Base-by-base conservation (phyloP, 2,329 filamentous ascomycete species). In the Sclerotinia glacialis region DNA sequence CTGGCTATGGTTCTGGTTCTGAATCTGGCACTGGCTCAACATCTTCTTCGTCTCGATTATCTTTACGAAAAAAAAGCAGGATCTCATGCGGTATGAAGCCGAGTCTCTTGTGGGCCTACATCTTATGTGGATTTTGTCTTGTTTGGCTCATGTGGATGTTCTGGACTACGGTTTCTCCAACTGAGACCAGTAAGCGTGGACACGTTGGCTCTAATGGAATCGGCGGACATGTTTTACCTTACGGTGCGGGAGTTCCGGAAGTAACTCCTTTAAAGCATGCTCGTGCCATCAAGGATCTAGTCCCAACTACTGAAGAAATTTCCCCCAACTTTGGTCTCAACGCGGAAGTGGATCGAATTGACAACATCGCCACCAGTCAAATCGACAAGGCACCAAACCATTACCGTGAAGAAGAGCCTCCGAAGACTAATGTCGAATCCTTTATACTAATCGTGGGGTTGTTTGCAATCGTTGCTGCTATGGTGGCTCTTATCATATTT, bases 71-170 rank as follows among this genome's bases (percentile, higher is more conserved):
- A 2, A 8, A 2, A 5, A 21, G 21, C 21, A 1, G 21, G 2
- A 31, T 28, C 1, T 18, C 21, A 8, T 16, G 5, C 2, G 31
- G 21, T 1, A 18, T 60, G 8, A 60, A 23, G 4, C 21, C 26
- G 2, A 60, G 42, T 23, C 5, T 60, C 5, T 12, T 47, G 1
- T 23, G 44, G 47, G 21, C 44, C 5, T 60, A 60, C 1, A 14
- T 37, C 3, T 21, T 60, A 1, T 60, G 23, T 8, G 12, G 26
- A 18, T 11, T 21, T 1, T 60, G 26, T 3, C 28, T 60, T 5
- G 34, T 12, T 28, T 60, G 56, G 56, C 44, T 60, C 14, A 5
- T 60, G 8, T 60, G 56, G 56, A 59, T 59, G 56, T 28, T 23
- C 7, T 58, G 9, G 5, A 44, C 8, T 18, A 58, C 1, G 3